Percentiles rank a stretch among this genome's conserved stretches.
phyloP scores from a whole-genome alignment of 306 rosid genomes.

The Potentilla sterilis region DNA sequence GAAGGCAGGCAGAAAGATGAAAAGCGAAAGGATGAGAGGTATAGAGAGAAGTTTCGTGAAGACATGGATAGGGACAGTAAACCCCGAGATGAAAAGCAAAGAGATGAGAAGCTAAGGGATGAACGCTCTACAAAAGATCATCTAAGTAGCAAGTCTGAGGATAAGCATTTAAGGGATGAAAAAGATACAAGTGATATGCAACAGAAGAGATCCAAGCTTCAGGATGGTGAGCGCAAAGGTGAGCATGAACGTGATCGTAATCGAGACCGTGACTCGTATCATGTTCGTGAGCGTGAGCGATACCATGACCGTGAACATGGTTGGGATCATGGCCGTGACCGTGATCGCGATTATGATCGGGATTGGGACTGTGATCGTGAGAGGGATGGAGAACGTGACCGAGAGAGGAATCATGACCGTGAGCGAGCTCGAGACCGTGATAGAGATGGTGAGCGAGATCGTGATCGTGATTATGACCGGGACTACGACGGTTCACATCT shows the following conservation, averaged over 20 bases:
- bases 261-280: constrained; percentile 36
- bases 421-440: constrained; percentile 56
- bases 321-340: constrained; percentile 36
- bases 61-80: constrained; percentile 72
- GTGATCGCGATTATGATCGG: constrained; percentile 33
- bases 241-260: constrained; percentile 41
- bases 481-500: constrained; percentile 64
- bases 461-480: constrained; percentile 32
- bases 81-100: constrained; percentile 65
- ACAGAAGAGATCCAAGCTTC: constrained; percentile 68
- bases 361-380: constrained; percentile 39
- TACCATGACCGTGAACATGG: constrained; percentile 35
- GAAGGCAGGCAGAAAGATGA: constrained; percentile 81
- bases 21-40: constrained; percentile 81
- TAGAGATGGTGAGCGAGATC: constrained; percentile 44
- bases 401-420: constrained; percentile 53
- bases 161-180: constrained; percentile 70
- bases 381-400: constrained; percentile 53
- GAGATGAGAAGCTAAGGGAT: constrained; percentile 69
- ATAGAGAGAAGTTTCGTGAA: constrained; percentile 68
- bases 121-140: constrained; percentile 66
- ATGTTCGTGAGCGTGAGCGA: constrained; percentile 40
- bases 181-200: constrained; percentile 60
- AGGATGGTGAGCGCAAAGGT: constrained; percentile 52
- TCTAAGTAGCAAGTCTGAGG: constrained; percentile 62